Evolutionary conservation across 2,329 filamentous ascomycete species (phyloP).

Genomic region (Endothia cerciana): DNA sequence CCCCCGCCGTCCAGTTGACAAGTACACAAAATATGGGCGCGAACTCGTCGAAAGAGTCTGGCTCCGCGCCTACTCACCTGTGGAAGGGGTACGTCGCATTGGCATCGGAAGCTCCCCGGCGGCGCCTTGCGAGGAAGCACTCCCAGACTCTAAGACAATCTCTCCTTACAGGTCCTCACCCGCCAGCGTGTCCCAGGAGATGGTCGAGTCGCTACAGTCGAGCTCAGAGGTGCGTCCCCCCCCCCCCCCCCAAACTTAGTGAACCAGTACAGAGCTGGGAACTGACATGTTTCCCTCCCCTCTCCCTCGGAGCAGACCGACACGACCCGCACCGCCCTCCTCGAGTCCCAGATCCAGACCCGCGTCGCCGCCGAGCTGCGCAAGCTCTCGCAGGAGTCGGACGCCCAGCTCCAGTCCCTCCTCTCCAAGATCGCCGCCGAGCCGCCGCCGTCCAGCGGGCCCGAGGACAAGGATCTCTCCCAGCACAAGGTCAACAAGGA

Average conservation of each 20-base stretch:
- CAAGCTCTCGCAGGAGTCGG: slow-evolving; percentile 73
- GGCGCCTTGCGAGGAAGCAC: background rate
- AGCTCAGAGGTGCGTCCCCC: slow-evolving; percentile 74
- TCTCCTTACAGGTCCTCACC: slow-evolving; percentile 46
- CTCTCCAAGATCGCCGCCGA: slow-evolving; percentile 62
- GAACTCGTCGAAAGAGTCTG: slow-evolving; percentile 58
- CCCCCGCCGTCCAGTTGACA: slow-evolving; percentile 28
- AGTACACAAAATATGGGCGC: slow-evolving; percentile 56
- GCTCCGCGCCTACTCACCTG: slow-evolving; percentile 45
- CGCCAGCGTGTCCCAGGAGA: slow-evolving; percentile 71
- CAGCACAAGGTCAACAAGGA: slow-evolving; percentile 61
- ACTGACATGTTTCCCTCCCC: background rate
- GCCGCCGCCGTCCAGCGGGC: slow-evolving; percentile 37
- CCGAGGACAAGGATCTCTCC: slow-evolving; percentile 40
- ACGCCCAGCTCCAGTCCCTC: slow-evolving; percentile 69
- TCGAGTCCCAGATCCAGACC: slow-evolving; percentile 86
- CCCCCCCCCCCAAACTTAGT: background rate
- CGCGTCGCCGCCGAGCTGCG: slow-evolving; percentile 86
- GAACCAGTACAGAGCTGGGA: background rate
- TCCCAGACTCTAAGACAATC: background rate
- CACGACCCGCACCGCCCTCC: slow-evolving; percentile 77
- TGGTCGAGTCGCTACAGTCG: slow-evolving; percentile 81
- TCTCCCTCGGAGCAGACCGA: slow-evolving; percentile 68
- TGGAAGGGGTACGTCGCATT: slow-evolving; percentile 60
- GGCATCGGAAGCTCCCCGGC: background rate